Evolutionary conservation across 495 filamentous ascomycete genomes (phyloP).

Genomic region (Daldinia decipiens): DNA sequence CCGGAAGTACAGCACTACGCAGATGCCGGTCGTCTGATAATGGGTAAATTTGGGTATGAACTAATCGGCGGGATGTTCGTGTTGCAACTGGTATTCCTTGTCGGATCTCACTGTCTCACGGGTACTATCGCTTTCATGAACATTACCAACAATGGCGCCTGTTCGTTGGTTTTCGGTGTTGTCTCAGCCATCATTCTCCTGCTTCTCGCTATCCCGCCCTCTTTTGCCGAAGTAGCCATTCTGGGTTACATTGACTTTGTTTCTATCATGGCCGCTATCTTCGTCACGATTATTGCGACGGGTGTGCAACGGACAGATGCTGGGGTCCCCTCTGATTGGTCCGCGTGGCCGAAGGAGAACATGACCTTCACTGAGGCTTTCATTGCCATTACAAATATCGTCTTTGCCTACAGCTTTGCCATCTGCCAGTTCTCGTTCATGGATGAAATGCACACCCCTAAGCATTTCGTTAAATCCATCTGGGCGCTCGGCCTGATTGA

Average conservation of each 20-base stretch:
- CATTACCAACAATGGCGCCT: conserved; percentile 69
- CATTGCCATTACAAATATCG: conserved; percentile 76
- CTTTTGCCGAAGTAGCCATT: conserved; percentile 67
- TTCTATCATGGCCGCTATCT: conserved; percentile 71
- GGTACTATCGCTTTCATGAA: conserved; percentile 77
- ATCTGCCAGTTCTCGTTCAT: conserved; percentile 81
- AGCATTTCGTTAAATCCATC: conserved; percentile 74
- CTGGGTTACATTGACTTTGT: conserved; percentile 68
- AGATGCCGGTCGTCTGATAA: conserved; percentile 74
- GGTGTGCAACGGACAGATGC: conserved; percentile 60
- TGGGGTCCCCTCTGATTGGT: conserved; percentile 53
- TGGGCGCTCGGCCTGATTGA: conserved; percentile 71
- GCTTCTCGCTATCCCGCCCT: conserved; percentile 68
- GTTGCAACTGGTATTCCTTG: conserved; percentile 78
- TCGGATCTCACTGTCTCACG: conserved; percentile 78
- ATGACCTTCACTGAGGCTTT: conserved; percentile 60
- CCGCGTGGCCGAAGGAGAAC: conserved; percentile 55
- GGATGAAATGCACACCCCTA: conserved; percentile 76
- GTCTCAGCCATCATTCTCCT: conserved; percentile 72
- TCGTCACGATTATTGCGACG: conserved; percentile 75
- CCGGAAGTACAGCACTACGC: conserved; percentile 79
- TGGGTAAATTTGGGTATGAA: conserved; percentile 71
- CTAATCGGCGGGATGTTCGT: conserved; percentile 70
- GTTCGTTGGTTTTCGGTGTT: conserved; percentile 73
- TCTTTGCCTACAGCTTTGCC: conserved; percentile 77